Evolutionary conservation across 1,284 basidiomycete species (phyloP), one percentile per base, ranked within the genome.

Genomic region (Thecaphora thlaspeos): DNA sequence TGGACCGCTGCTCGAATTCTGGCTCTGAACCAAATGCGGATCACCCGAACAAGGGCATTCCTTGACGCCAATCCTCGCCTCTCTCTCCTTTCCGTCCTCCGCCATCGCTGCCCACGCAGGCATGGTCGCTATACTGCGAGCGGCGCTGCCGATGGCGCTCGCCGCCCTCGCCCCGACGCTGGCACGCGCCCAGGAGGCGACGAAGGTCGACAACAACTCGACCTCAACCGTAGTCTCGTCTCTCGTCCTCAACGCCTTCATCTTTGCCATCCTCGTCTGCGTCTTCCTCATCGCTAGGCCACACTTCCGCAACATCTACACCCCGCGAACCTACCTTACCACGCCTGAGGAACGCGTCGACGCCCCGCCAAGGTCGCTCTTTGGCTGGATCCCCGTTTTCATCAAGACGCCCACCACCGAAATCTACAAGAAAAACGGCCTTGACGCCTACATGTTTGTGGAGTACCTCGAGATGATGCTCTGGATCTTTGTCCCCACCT

Each of bases 391-490:
- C 26, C 70, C 75, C 1, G 70, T 72, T 23, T 73, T 79, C 59
- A 57, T 80, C 53, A 64, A 68, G 34, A 73, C 65, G 9, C 73
- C 73, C 38, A 69, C 73, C 41, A 52, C 53, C 22, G 72, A 69
- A 36, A 70, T 78, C 45, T 69, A 80, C 43, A 51, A 66, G 21
- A 75, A 86, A 55, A 94, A 95, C 65, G 93, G 94, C 32, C 83
- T 90, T 55, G 94, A 98, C 75, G 89, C 91, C 28, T 98, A 94
- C 81, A 87, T 95, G 76, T 96, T 90, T 71, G 85, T 95, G 43
- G 87, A 90, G 50, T 97, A 89, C 78, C 82, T 93, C 38, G 86
- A 87, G 52, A 85, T 82, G 73, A 87, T 90, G 84, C 78, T 88
- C 48, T 84, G 86, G 69, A 82, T 93, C 48, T 83, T 95, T 70